Conservation (phyloP, 164 flowering plant species). For the Liriodendron chinense region DNA sequence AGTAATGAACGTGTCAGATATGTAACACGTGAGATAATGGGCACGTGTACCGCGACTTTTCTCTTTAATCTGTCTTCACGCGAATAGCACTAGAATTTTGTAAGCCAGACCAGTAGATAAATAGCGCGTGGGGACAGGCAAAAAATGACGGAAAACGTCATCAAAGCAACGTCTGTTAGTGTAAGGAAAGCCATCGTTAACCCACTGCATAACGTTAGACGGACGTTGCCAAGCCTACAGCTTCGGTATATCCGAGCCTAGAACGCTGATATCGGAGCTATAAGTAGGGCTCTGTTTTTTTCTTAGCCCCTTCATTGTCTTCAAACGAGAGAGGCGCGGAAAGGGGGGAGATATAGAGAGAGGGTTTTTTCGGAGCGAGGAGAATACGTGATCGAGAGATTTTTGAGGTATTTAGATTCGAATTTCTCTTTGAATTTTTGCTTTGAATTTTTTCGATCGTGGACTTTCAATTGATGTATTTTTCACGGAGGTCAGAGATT, state of each 20-base stretch:
- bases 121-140: too few species aligned
- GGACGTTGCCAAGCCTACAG: neutral
- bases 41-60: too few species aligned
- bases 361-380: neutral
- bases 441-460: neutral
- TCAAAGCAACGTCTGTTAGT: neutral
- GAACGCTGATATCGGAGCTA: neutral
- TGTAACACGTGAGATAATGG: too few species aligned
- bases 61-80: too few species aligned
- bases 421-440: neutral
- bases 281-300: neutral
- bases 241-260: neutral
- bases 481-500: neutral
- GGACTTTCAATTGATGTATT: neutral
- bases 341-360: neutral
- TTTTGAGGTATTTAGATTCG: neutral
- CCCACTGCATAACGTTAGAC: neutral
- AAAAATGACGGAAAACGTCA: neutral
- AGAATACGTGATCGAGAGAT: neutral
- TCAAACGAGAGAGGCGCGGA: neutral
- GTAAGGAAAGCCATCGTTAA: neutral
- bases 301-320: neutral
- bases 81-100: too few species aligned
- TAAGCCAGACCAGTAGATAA: too few species aligned
- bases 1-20: too few species aligned